Evolutionary conservation across 1,284 basidiomycete species (phyloP), one percentile per base, ranked within the genome.

Genomic region (Rhodotorula mucilaginosa): DNA sequence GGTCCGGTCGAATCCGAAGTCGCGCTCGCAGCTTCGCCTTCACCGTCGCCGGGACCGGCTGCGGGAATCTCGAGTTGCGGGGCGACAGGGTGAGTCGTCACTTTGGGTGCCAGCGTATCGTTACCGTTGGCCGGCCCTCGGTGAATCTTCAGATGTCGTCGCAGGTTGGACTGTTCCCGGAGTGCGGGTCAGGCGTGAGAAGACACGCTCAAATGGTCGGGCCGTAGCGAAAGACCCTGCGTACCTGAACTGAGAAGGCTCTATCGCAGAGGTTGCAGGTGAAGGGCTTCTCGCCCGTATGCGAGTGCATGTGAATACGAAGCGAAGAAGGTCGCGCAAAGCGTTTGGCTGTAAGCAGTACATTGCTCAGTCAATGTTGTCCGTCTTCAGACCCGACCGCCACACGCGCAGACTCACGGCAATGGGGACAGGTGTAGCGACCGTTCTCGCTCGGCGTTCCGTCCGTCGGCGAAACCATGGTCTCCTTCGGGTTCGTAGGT

Each of bases 231-330:
- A 16, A 48, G 15, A 10, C 21, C 16, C 18, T 26, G 13, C 71
- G 34, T 23, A 76, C 74, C 62, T 74, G 73, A 10, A 76, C 74
- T 1, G 75, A 76, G 39, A 76, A 76, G 10, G 69, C 70, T 8
- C 75, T 63, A 16, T 68, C 69, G 65, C 75, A 77, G 6, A 65
- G 60, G 4, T 69, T 58, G 29, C 75, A 77, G 1, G 61, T 65
- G 69, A 77, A 77, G 0, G 75, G 75, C 58, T 75, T 75, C 68
- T 77, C 75, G 58, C 74, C 75, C 21, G 75, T 77, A 61, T 77
- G 75, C 58, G 75, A 75, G 51, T 70, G 72, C 34, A 76, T 72
- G 60, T 77, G 75, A 18, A 69, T 77, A 10, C 71, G 67, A 1
- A 77, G 67, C 2, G 74, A 73, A 1, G 74, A 76, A 0, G 74